Conservation (phyloP, 345 rosid species). For the Excoecaria cochinchinensis region DNA sequence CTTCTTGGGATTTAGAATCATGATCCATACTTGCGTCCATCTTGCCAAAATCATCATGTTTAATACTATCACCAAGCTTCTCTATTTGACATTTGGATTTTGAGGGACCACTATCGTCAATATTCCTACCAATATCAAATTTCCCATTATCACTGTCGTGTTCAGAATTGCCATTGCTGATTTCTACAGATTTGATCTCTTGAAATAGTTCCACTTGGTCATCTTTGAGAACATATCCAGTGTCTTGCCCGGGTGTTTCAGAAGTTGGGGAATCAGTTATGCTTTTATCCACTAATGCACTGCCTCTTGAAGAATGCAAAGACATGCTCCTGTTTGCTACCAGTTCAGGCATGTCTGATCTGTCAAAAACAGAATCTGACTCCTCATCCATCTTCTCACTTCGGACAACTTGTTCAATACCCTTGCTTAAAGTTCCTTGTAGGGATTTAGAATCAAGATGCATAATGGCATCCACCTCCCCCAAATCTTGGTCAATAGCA, state of each 20-base stretch:
- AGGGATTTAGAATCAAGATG: slow-evolving; percentile 15
- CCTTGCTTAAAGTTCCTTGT: slow-evolving; percentile 17
- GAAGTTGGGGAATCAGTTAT: slow-evolving; percentile 14
- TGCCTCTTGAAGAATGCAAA: slow-evolving; percentile 27
- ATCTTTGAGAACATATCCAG: slow-evolving; percentile 18
- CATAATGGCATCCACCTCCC: slow-evolving; percentile 14
- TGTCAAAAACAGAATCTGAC: slow-evolving; percentile 48
- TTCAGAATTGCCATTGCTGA: slow-evolving; percentile 22
- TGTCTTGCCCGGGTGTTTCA: slow-evolving; percentile 29
- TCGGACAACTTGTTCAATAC: slow-evolving; percentile 18
- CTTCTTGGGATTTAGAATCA: slow-evolving; percentile 18
- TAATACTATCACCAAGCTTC: too few relatives aligned
- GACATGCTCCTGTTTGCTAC: slow-evolving; percentile 37
- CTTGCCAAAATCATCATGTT: slow-evolving; percentile 18
- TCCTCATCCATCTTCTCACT: slow-evolving; percentile 13
- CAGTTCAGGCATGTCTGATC: slow-evolving; percentile 49
- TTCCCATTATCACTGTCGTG: slow-evolving; percentile 19
- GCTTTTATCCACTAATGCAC: slow-evolving; percentile 14
- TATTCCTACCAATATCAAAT: slow-evolving; percentile 18
- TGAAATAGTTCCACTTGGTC: slow-evolving; percentile 23
- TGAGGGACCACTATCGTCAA: not conserved
- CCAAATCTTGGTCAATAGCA: slow-evolving; percentile 2
- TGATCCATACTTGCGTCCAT: slow-evolving; percentile 5
- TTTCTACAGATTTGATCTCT: slow-evolving; percentile 30
- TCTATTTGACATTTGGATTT: not conserved